Evolutionary conservation across 306 rosid genomes (phyloP), one percentile per base, ranked within the genome.

Genomic region (Heteromeles arbutifolia): DNA sequence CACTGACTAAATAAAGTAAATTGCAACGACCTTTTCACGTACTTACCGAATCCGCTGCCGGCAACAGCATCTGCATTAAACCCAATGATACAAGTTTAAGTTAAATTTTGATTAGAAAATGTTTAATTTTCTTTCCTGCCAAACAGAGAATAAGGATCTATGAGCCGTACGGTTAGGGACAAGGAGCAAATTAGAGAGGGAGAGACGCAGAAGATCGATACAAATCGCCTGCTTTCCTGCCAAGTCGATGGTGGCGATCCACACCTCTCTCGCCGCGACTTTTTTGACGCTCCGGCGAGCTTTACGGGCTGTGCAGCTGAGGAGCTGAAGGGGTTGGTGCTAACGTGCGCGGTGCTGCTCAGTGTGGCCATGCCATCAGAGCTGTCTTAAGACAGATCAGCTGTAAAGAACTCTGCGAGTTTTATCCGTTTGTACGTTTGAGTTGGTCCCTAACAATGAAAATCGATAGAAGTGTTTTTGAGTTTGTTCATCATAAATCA

Each of bases 181-280:
- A 69, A 86, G 80, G 83, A 90, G 65, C 41, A 88, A 71, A 72
- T 76, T 87, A 4, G 93, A 85, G 73, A 95, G 85, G 74, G 84
- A 72, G 3, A 92, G 77, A 76, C 93, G 80, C 67, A 90, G 77
- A 78, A 82, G 69, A 91, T 50, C 69, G 93, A 90, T 79, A 92
- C 79, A 79, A 75, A 54, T 37, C 97, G 96, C 64, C 97, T 82
- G 41, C 90, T 82, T 75, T 94, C 88, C 65, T 79, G 89, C 90
- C 94, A 76, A 74, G 73, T 70, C 25, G 79, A 80, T 21, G 96
- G 75, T 31, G 89, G 82, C 83, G 76, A 65, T 66, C 90, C 83
- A 89, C 92, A 87, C 73, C 85, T 84, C 79, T 79, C 82, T 22
- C 69, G 82, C 77, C 73, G 79, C 24, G 21, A 13, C 48, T 52